Evolutionary conservation across 2,329 filamentous ascomycete species (phyloP).

Genomic region (Albifimbria verrucaria): DNA sequence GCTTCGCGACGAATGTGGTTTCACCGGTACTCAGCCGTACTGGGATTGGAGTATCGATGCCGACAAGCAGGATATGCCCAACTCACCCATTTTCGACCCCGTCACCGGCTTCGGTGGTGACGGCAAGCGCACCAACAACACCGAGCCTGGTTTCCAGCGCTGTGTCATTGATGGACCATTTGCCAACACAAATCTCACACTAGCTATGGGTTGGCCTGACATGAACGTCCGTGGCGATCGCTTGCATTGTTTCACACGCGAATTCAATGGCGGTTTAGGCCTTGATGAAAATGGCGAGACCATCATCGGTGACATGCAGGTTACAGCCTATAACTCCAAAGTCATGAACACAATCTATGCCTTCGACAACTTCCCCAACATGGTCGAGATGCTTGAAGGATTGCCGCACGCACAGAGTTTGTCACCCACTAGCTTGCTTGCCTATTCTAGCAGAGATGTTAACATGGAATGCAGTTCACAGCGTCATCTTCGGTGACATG

Average conservation of each 20-base stretch:
- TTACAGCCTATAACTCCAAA: slow-evolving; percentile 7
- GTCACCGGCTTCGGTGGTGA: slow-evolving; percentile 23
- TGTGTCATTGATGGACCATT: slow-evolving; percentile 1
- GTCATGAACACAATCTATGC: slow-evolving; percentile 12
- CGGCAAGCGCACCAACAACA: slow-evolving; percentile 3
- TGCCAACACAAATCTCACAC: slow-evolving; percentile 1
- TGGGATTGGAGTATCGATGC: slow-evolving; percentile 26
- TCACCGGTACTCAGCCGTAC: slow-evolving; percentile 27
- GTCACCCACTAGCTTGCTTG: neutral
- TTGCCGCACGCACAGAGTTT: slow-evolving; percentile 13
- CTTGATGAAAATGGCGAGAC: slow-evolving; percentile 9
- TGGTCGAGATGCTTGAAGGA: slow-evolving; percentile 13
- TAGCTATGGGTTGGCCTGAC: slow-evolving; percentile 2
- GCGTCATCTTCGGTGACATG: slow-evolving; percentile 20
- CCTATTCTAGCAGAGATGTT: neutral
- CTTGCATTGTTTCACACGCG: slow-evolving; percentile 2
- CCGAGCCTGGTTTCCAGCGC: neutral
- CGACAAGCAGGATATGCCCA: neutral
- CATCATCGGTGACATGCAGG: slow-evolving; percentile 16
- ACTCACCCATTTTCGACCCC: slow-evolving; percentile 23
- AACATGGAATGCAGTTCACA: neutral
- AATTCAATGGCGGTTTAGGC: slow-evolving; percentile 12
- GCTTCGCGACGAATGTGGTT: slow-evolving; percentile 26
- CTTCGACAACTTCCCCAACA: slow-evolving; percentile 10
- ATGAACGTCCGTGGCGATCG: neutral